phyloP scores from a whole-genome alignment of 768 basidiomycete genomes.

The Rhodotorula babjevae region DNA sequence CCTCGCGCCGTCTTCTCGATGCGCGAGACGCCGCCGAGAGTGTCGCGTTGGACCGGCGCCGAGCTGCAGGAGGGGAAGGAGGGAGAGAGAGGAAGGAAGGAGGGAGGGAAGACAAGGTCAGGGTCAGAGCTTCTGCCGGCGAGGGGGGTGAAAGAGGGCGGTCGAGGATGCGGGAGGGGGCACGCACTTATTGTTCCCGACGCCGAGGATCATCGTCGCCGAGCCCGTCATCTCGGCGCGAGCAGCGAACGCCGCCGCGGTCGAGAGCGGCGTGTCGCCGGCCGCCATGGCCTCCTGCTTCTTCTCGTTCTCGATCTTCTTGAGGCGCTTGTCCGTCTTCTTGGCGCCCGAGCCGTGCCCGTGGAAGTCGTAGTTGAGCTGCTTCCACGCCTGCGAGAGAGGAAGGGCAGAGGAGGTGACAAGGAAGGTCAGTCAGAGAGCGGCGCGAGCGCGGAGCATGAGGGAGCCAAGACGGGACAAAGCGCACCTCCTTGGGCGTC shows the following conservation, averaged over 20 bases:
- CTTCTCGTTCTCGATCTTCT: slow-evolving; percentile 96
- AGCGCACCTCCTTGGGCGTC: slow-evolving; percentile 70
- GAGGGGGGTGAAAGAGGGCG: no score
- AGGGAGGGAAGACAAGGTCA: not conserved
- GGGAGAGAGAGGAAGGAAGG: not conserved
- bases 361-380: slow-evolving; percentile 94
- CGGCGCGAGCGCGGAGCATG: no score
- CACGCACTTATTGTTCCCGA: slow-evolving; percentile 43
- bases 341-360: slow-evolving; percentile 93
- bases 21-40: slow-evolving; percentile 11
- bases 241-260: slow-evolving; percentile 88
- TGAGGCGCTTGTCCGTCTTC: slow-evolving; percentile 93
- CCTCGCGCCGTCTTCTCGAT: slow-evolving; percentile 22
- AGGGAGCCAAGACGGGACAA: no score
- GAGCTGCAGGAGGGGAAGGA: slow-evolving; percentile 4
- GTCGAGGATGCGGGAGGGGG: not conserved
- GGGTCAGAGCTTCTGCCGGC: no score
- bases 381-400: slow-evolving; percentile 71
- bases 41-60: slow-evolving; percentile 30
- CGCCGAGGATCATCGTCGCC: slow-evolving; percentile 79
- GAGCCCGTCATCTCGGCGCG: slow-evolving; percentile 90
- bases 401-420: not conserved
- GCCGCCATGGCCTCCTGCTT: slow-evolving; percentile 90
- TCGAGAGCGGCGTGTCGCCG: slow-evolving; percentile 90
- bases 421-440: not conserved